Evolutionary conservation across 192 early-diverging fungal species (phyloP).

Genomic region (Entomortierella lignicola): DNA sequence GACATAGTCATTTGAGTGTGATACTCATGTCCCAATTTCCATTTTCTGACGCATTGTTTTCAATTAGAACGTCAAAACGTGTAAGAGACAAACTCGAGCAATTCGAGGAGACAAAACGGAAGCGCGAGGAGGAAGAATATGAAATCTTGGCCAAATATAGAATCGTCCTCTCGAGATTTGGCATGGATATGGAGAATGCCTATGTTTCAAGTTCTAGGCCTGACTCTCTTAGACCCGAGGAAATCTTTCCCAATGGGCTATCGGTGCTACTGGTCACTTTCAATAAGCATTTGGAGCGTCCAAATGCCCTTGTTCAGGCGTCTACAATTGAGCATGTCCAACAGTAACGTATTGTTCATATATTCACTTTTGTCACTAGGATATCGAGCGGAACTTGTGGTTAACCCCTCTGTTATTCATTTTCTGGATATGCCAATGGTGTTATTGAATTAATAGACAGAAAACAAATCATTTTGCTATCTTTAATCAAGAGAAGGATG

Average conservation of each 20-base stretch:
- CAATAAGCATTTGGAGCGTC: constrained; percentile 48
- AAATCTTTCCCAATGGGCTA: constrained; percentile 38
- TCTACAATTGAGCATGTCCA: constrained; percentile 36
- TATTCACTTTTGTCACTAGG: background rate
- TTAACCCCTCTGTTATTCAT: too few species aligned
- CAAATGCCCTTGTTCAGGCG: constrained; percentile 39
- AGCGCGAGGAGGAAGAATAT: constrained; percentile 50
- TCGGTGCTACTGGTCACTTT: constrained; percentile 19
- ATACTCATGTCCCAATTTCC: background rate
- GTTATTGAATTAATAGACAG: constrained; percentile 14
- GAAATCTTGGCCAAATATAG: constrained; percentile 48
- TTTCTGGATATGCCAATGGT: too few species aligned
- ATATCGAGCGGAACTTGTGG: too few species aligned
- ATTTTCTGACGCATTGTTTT: background rate
- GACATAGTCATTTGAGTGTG: background rate
- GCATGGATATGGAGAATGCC: constrained; percentile 43
- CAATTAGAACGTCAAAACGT: constrained; percentile 43
- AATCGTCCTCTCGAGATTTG: constrained; percentile 45
- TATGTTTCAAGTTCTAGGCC: constrained; percentile 10
- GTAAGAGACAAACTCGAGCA: constrained; percentile 50
- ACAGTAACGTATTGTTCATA: constrained; percentile 25
- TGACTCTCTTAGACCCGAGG: background rate
- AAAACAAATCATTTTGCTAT: constrained; percentile 54
- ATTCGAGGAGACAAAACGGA: constrained; percentile 50
- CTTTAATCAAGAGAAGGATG: constrained; percentile 27